Conservation (phyloP, 345 rosid species). For the Erysimum cheiranthoides region DNA sequence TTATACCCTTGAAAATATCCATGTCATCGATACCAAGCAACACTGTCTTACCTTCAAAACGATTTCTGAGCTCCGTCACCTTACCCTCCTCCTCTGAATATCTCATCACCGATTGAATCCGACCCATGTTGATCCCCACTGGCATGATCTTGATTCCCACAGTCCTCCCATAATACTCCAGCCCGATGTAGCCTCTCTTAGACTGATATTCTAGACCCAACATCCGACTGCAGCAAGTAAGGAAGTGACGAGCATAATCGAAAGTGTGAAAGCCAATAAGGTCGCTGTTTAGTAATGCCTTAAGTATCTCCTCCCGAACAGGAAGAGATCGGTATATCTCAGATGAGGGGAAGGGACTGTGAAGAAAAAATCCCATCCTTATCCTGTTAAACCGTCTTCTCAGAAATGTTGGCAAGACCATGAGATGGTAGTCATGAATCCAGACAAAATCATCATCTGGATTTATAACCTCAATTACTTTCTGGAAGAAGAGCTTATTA, state of each 20-base stretch:
- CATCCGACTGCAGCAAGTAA: conserved; percentile 52
- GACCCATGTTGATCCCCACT: conserved; percentile 50
- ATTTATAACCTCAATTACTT: conserved; percentile 46
- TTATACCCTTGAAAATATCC: conserved; percentile 51
- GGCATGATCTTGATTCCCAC: conserved; percentile 55
- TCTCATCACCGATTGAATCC: conserved; percentile 51
- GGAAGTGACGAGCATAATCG: conserved; percentile 84
- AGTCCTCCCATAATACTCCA: conserved; percentile 51
- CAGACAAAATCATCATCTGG: conserved; percentile 52
- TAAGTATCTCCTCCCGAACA: conserved; percentile 50
- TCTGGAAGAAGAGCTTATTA: conserved; percentile 50
- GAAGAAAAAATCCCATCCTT: conserved; percentile 52
- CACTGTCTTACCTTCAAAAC: conserved; percentile 49
- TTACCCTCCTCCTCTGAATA: conserved; percentile 47
- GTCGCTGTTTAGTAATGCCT: conserved; percentile 49
- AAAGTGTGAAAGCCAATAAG: conserved; percentile 61
- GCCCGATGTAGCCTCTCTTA: conserved; percentile 52
- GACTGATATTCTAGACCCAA: conserved; percentile 51
- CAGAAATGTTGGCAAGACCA: conserved; percentile 49
- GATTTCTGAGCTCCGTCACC: conserved; percentile 45
- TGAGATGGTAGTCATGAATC: conserved; percentile 53
- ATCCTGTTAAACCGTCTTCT: conserved; percentile 50
- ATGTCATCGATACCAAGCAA: conserved; percentile 50
- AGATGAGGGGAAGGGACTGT: conserved; percentile 49
- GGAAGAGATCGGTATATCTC: conserved; percentile 52